Evolutionary conservation across 495 filamentous ascomycete genomes (phyloP).

Genomic region (Amorphotheca resinae): DNA sequence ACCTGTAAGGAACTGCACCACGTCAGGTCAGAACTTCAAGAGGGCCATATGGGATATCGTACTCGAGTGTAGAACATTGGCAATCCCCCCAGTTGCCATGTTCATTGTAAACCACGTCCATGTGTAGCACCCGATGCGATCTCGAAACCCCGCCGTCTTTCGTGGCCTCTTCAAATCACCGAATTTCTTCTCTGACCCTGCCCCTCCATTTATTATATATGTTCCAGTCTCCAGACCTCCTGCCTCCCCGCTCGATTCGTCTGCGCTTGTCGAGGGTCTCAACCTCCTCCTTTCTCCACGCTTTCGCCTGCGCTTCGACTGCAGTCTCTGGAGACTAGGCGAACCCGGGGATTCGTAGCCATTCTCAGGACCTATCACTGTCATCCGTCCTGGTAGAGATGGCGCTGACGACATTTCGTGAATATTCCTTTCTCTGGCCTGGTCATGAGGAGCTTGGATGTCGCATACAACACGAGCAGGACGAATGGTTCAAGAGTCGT

Average conservation of each 20-base stretch:
- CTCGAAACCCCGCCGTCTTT: conserved; percentile 27
- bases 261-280: not conserved
- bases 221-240: conserved; percentile 19
- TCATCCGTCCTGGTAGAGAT: conserved; percentile 17
- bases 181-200: conserved; percentile 9
- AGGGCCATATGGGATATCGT: conserved; percentile 17
- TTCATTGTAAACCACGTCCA: conserved; percentile 67
- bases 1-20: conserved; percentile 44
- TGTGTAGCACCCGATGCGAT: conserved; percentile 34
- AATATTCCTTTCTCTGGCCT: conserved; percentile 21
- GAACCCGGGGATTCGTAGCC: conserved; percentile 18
- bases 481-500: conserved; percentile 24
- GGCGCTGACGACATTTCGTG: conserved; percentile 8
- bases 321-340: too few species aligned
- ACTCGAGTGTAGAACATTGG: conserved; percentile 65
- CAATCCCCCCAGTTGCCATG: conserved; percentile 77
- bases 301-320: not conserved
- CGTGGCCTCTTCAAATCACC: conserved; percentile 10
- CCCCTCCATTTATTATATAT: not conserved
- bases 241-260: not conserved
- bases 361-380: conserved; percentile 6
- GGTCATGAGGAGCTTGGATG: conserved; percentile 22
- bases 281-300: conserved; percentile 7
- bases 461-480: conserved; percentile 23
- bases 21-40: conserved; percentile 25